These are phyloP conservation scores for Xanthoconium stramineum DNA, from an alignment of 768 basidiomycete genomes.

Conservation along the genomic window DNA sequence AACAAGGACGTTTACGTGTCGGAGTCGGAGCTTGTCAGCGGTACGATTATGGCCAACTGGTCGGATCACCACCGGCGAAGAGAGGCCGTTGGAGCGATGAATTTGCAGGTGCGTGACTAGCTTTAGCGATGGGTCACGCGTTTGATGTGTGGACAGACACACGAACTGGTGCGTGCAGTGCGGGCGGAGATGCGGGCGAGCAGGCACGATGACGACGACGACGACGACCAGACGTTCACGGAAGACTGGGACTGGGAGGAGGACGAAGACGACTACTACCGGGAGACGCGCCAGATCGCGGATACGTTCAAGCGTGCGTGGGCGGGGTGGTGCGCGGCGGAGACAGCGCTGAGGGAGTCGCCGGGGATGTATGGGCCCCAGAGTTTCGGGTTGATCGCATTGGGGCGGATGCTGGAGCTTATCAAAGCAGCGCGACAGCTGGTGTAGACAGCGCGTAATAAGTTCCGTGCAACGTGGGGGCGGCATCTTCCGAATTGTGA, in stretches of 20 bases:
- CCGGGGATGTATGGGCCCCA: slow-evolving; percentile 36
- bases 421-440: slow-evolving; percentile 26
- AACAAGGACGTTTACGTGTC: slow-evolving; percentile 34
- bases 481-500: slow-evolving; percentile 29
- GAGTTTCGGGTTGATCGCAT: slow-evolving; percentile 45
- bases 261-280: slow-evolving; percentile 29
- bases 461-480: slow-evolving; percentile 21
- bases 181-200: slow-evolving; percentile 29
- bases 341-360: slow-evolving; percentile 24
- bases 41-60: slow-evolving; percentile 45
- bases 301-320: slow-evolving; percentile 39
- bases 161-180: slow-evolving; percentile 37
- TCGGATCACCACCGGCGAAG: slow-evolving; percentile 39
- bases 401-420: slow-evolving; percentile 41
- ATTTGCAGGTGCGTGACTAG: slow-evolving; percentile 36
- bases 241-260: slow-evolving; percentile 25
- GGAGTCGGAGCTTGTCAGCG: slow-evolving; percentile 43
- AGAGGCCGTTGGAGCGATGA: slow-evolving; percentile 42
- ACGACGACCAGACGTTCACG: slow-evolving; percentile 26
- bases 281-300: slow-evolving; percentile 27
- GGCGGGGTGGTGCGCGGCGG: slow-evolving; percentile 43
- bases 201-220: slow-evolving; percentile 23
- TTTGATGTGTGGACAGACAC: slow-evolving; percentile 31
- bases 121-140: background rate
- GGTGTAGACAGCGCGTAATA: background rate